phyloP scores from a whole-genome alignment of 306 rosid species.

The Trifolium fragiferum region DNA sequence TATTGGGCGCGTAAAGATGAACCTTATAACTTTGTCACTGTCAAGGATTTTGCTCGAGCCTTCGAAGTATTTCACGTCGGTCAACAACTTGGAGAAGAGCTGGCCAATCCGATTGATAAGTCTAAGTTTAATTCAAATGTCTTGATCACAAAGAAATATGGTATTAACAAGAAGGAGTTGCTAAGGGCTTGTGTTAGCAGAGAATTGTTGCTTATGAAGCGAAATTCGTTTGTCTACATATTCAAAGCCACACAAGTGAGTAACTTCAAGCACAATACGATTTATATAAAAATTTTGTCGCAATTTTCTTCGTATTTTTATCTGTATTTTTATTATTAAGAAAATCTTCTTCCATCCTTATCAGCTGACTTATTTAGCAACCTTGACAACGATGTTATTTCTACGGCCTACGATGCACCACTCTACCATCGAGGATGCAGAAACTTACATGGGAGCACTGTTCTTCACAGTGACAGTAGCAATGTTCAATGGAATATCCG shows the following conservation, averaged over 20 bases:
- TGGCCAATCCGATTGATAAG: slow-evolving; percentile 65
- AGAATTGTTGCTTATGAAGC: slow-evolving; percentile 82
- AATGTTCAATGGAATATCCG: slow-evolving; percentile 80
- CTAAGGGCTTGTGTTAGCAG: slow-evolving; percentile 69
- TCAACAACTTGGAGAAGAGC: slow-evolving; percentile 64
- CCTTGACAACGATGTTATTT: slow-evolving; percentile 59
- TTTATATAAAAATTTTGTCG: not conserved
- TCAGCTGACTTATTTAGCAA: slow-evolving; percentile 62
- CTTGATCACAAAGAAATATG: slow-evolving; percentile 67
- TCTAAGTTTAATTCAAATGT: slow-evolving; percentile 66
- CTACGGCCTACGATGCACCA: slow-evolving; percentile 60
- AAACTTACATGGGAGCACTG: slow-evolving; percentile 66
- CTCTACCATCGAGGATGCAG: slow-evolving; percentile 56
- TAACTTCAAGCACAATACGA: slow-evolving; percentile 2
- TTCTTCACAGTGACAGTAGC: slow-evolving; percentile 65
- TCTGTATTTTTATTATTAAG: not conserved
- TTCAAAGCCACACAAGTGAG: slow-evolving; percentile 75
- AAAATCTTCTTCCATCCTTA: slow-evolving; percentile 17
- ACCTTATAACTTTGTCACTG: slow-evolving; percentile 67
- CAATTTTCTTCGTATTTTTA: not conserved
- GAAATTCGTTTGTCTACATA: slow-evolving; percentile 76
- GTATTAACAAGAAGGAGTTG: slow-evolving; percentile 66
- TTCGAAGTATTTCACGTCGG: slow-evolving; percentile 70
- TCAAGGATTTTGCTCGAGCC: slow-evolving; percentile 64
- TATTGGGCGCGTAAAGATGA: slow-evolving; percentile 72